These are phyloP conservation scores for Calonectria pseudoturangicola DNA, from an alignment of 2,329 filamentous ascomycete genomes.

Conservation along the genomic window DNA sequence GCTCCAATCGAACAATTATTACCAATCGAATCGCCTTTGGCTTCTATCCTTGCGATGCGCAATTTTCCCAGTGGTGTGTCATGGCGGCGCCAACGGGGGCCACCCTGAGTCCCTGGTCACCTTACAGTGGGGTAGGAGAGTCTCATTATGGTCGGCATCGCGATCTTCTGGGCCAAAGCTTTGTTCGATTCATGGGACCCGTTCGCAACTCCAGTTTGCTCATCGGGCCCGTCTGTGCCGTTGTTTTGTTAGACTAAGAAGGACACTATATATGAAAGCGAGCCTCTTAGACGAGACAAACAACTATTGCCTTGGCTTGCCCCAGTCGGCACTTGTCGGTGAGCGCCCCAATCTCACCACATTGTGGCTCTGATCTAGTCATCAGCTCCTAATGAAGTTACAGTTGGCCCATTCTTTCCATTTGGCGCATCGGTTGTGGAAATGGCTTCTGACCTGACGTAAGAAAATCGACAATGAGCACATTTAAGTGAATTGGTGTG, in stretches of 20 bases:
- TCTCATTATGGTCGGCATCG: slow-evolving; percentile 23
- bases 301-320: slow-evolving; percentile 13
- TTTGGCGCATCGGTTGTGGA: neutral
- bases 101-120: slow-evolving; percentile 30
- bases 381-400: neutral
- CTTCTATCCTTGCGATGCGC: slow-evolving; percentile 43
- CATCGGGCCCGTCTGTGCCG: slow-evolving; percentile 8
- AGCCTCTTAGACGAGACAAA: slow-evolving; percentile 10
- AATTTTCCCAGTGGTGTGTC: slow-evolving; percentile 46
- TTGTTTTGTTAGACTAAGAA: slow-evolving; percentile 27
- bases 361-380: neutral
- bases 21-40: slow-evolving; percentile 44
- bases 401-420: neutral
- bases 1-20: slow-evolving; percentile 48
- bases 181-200: slow-evolving; percentile 27
- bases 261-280: slow-evolving; percentile 21
- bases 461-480: neutral
- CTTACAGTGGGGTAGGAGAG: slow-evolving; percentile 28
- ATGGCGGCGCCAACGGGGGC: slow-evolving; percentile 40
- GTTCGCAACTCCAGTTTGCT: slow-evolving; percentile 19
- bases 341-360: slow-evolving; percentile 41
- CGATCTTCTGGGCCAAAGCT: slow-evolving; percentile 18
- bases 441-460: slow-evolving; percentile 15
- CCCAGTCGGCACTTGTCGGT: slow-evolving; percentile 40
- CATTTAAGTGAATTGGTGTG: neutral